Base-by-base conservation (phyloP, 495 filamentous ascomycete species). In the Aeminium ludgeri region DNA sequence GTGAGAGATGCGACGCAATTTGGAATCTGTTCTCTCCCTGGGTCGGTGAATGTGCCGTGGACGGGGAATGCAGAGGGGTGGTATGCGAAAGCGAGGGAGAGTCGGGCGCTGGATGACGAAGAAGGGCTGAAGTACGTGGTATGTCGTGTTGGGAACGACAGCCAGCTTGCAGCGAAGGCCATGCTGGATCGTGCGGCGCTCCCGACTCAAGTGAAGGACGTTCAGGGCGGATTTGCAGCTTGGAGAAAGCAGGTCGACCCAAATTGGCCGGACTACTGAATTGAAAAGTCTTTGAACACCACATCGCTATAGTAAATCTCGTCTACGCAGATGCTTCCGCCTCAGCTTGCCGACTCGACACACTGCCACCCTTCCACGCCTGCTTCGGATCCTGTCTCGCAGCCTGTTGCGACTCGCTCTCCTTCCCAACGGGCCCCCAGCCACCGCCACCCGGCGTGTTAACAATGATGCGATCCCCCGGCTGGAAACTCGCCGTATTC, bases 131-230 rank as follows among this genome's bases (percentile, higher is more conserved):
- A 59, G 35, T 65, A 67, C 0, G 63, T 95, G 1, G 67, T 97
- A 0, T 97, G 89, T 52, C 71, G 84, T 13, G 68, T 78, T 1
- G 89, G 89, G 2, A 83, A 94, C 49, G 89, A 97, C 55, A 92
- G 83, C 0, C 89, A 94, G 55, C 56, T 85, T 37, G 78, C 75
- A 0, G 74, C 84, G 0, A 69, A 67, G 52, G 76, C 65, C 54
- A 46, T 92, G 45, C 83, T 78, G 54, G 72, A 85, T 25, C 50
- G 73, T 30, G 75, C 75, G 2, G 41, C 80, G n/a, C 73, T 69
- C 38, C 34, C 30, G 41, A 63, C 74, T 27, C 71, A 66, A 38
- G 71, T 91, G 36, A 70, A 73, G 25, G 89, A 95, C 59, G 77
- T 95, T 18, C 68, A 65, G 20, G 86, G 85, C 0, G 89, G 89